Evolutionary conservation across 2,329 filamentous ascomycete genomes (phyloP).

Genomic region (Incumbomyces lentus): DNA sequence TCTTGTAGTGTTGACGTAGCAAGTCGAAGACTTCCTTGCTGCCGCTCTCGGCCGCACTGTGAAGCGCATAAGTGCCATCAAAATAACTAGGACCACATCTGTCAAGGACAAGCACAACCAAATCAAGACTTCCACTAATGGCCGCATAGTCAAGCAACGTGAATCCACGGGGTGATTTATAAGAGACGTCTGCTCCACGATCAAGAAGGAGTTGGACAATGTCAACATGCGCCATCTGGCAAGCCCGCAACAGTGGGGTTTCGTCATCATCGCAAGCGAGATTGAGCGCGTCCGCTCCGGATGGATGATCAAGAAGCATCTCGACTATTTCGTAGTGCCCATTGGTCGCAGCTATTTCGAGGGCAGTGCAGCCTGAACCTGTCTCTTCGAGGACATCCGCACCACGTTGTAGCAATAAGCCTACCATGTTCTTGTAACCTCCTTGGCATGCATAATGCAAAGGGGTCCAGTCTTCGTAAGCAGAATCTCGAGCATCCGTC

Average conservation of each 20-base stretch:
- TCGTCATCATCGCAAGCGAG: not conserved
- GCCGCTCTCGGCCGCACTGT: not conserved
- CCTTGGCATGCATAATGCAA: no score
- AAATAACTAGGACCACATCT: not conserved
- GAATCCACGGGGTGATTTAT: not conserved
- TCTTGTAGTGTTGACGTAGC: not conserved
- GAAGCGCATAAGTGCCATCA: not conserved
- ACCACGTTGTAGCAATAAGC: no score
- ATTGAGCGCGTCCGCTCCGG: not conserved
- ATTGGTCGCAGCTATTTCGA: not conserved
- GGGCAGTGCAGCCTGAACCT: no score
- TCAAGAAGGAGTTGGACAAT: conserved; percentile 9
- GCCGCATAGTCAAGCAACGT: not conserved
- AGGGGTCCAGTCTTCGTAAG: no score
- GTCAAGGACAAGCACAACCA: not conserved
- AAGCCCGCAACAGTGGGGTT: conserved; percentile 6
- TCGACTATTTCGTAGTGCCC: conserved; percentile 13
- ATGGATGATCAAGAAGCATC: conserved; percentile 3
- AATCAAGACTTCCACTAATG: not conserved
- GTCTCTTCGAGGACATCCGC: no score
- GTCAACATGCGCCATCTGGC: conserved; percentile 4
- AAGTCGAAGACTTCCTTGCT: not conserved
- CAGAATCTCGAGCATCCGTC: no score
- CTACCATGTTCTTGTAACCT: no score
- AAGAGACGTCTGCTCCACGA: conserved; percentile 7